Base-by-base conservation (phyloP, 2,329 filamentous ascomycete genomes). In the Pyricularia grisea region DNA sequence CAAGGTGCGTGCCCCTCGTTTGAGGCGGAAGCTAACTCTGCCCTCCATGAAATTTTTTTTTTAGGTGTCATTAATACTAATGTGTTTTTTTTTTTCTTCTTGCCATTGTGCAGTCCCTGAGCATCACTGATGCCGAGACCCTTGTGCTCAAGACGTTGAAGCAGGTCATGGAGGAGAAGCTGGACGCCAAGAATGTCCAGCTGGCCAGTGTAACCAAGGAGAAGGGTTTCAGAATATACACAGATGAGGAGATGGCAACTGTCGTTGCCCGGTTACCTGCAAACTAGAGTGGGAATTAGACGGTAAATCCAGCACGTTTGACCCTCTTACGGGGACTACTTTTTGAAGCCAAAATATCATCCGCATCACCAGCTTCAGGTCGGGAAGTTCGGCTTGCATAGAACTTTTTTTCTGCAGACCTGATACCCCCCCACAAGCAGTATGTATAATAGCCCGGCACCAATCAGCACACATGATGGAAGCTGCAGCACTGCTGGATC, bases 131-230 rank as follows among this genome's bases (percentile, higher is more conserved):
- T 78, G 95, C 95, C 70, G 95, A 99, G 83, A 95, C 94, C 3
- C 83, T 99, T 73, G 94, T 97, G 67, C 85, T 99, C 77, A 98
- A 98, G 88, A 99, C 95, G 55, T 81, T 99, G 79, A 99, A 98
- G 87, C 95, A 99, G 83, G 95, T 99, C 74, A 99, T 99, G 95
- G 95, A 99, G 83, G 95, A 99, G 88, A 99, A 99, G 85, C 86
- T 99, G 71, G 95, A 99, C 79, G 88, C 93, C 72, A 99, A 99
- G 88, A 99, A 99, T 78, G 95, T 99, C 73, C 95, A 99, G 84
- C 82, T 99, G 74, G 95, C 95, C 68, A 98, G 94, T 78, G 95
- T 99, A 70, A 99, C 95, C 72, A 97, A 94, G 85, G 94, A 97
- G 74, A 94, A 92, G 82, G 95, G 95, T 69, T 99, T 99, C 87